These are phyloP conservation scores for Scedosporium aurantiacum DNA, from an alignment of 2,329 filamentous ascomycete genomes.

Conservation along the genomic window DNA sequence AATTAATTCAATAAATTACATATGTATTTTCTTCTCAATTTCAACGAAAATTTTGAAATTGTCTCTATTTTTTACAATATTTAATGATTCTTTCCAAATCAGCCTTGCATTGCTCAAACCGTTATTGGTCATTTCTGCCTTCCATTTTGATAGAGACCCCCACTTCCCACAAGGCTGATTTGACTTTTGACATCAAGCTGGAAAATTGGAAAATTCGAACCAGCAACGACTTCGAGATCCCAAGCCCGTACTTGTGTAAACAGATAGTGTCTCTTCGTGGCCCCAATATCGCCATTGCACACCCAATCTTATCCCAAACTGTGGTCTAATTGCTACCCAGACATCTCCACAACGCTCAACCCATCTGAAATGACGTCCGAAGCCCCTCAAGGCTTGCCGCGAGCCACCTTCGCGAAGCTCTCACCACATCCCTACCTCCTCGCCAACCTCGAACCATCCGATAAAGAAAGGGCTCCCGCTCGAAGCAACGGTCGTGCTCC, in stretches of 20 bases:
- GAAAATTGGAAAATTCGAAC: background rate
- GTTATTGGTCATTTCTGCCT: background rate
- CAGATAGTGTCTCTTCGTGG: background rate
- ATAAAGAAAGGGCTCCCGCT: slow-evolving; percentile 34
- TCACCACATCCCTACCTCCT: slow-evolving; percentile 83
- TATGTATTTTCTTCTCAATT: too few species aligned
- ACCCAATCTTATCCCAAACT: background rate
- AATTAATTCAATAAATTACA: too few species aligned
- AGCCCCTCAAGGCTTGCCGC: slow-evolving; percentile 28
- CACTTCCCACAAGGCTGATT: background rate
- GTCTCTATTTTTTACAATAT: too few species aligned
- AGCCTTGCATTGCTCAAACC: background rate
- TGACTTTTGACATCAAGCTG: too few species aligned
- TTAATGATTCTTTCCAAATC: too few species aligned
- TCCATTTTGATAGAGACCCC: background rate
- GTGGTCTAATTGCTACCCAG: background rate
- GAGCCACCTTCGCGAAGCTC: slow-evolving; percentile 76
- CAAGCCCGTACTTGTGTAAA: background rate
- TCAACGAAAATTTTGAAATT: too few species aligned
- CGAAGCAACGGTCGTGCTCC: slow-evolving; percentile 75
- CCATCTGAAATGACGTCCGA: background rate
- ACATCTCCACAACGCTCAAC: background rate
- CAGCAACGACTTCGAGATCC: background rate
- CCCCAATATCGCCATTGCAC: background rate
- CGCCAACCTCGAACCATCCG: slow-evolving; percentile 64